A percentile compares a stretch with the other conserved stretches of the same genome.
Conservation (phyloP, 805 yeast species). For the Candida easanensis region DNA sequence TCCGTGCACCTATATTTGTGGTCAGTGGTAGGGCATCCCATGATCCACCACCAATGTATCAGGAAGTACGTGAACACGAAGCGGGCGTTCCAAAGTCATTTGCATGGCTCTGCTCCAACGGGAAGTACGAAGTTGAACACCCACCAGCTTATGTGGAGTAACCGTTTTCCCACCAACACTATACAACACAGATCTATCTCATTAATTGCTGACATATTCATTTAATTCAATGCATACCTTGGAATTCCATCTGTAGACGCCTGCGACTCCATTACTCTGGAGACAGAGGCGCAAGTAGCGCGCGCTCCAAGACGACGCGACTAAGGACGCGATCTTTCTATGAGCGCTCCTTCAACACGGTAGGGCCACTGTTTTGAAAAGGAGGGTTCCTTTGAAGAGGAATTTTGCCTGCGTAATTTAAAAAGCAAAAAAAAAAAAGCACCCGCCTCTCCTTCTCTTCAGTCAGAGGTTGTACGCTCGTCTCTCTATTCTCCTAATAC, state of each 20-base stretch:
- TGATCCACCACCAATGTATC: slow-evolving; percentile 17
- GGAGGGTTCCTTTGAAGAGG: neutral
- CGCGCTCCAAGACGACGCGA: slow-evolving; percentile 1
- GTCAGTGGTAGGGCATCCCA: slow-evolving; percentile 2
- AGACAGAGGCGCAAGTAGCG: slow-evolving; percentile 1
- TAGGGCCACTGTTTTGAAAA: slow-evolving; percentile 16
- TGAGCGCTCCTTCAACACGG: slow-evolving; percentile 6
- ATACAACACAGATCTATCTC: no score
- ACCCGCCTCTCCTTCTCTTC: no score
- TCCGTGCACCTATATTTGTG: slow-evolving; percentile 17
- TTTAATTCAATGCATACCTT: neutral
- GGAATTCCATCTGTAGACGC: no score
- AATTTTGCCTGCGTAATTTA: neutral
- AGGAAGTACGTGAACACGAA: neutral
- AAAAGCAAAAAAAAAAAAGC: neutral
- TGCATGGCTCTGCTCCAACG: slow-evolving; percentile 23
- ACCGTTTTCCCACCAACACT: no score
- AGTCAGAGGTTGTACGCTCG: no score
- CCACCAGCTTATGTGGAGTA: slow-evolving; percentile 16
- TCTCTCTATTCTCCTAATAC: neutral
- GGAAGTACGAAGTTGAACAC: slow-evolving; percentile 16
- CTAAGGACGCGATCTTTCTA: no score
- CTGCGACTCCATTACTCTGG: neutral
- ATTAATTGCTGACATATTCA: no score
- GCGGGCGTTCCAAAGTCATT: slow-evolving; percentile 9